Base-by-base conservation (phyloP, 352 stramenopile genomes). In the Peronosclerospora sorghi region DNA sequence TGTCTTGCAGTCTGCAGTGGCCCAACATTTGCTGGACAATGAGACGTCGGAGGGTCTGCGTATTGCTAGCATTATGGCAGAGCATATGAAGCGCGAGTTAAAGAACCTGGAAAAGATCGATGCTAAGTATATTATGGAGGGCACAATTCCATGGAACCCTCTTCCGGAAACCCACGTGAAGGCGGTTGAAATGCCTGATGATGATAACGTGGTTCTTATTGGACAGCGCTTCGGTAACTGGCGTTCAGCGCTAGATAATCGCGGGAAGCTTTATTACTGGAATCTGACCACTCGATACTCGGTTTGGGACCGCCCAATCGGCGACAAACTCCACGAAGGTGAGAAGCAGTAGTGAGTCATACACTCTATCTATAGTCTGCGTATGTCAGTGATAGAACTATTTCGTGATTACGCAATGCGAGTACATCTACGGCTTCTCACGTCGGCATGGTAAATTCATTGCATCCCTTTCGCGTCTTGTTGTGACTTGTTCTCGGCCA, bases 211-310 rank as follows among this genome's bases (percentile, higher is more conserved):
- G 38, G 82, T 77, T 44, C 60, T 92, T 19, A 86, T 92, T 42
- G 80, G 80, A 35, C 75, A 90, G 60, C 63, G 74, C 40, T 69
- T 86, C 19, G 82, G 77, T 44, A 90, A 94, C 51, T 94, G 82
- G 82, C 70, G 77, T 30, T 71, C 74, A 19, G 79, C 82, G 8
- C 61, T 94, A 7, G 79, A 91, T 56, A 86, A 88, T 56, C 76
- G 78, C 19, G 82, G 82, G 21, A 86, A 86, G 56, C 65, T 86
- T 21, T 94, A 91, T 49, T 94, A 87, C 49, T 94, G 82, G 82
- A 92, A 94, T 63, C 38, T 85, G 34, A 80, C 72, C 15, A 90
- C 79, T 45, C 69, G 82, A 36, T 83, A 74, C 51, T 90, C 78
- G 0, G 68, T 86, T 1, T 93, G 80, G 80, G 68, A 87, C 41